Base-by-base conservation (phyloP, 2,329 filamentous ascomycete genomes). In the Leptographium radiaticola region DNA sequence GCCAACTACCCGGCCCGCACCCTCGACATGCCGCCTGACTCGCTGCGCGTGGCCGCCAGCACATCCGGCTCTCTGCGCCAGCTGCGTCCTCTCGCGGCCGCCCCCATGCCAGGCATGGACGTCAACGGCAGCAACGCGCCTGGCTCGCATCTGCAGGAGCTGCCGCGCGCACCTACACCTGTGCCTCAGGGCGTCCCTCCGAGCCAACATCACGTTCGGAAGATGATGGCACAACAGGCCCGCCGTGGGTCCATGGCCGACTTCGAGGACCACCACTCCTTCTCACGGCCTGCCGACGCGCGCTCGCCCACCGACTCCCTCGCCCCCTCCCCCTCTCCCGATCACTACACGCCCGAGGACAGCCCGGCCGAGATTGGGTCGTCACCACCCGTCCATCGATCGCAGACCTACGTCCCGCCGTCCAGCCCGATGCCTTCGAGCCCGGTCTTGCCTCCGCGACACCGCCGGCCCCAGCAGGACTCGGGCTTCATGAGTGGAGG, bases 401-500 rank as follows among this genome's bases (percentile, higher is more conserved):
- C 77, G 40, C 72, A 75, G 34, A 68, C 74, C 45, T 81, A 74
- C 59, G 46, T 59, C 5, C 70, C 76, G 34, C 73, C 66, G 51
- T 79, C 77, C 2, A 82, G 79, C 55, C 83, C 85, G 6, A 79
- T 81, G 33, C 80, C 84, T 31, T 95, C 90, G 2, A 97, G 91
- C 64, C 93, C 91, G 2, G 76, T 81, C 45, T 74, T 89, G 50
- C 81, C 81, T 9, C 78, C 80, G 0, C 82, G 84, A 72, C 77
- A 73, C 0, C 70, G 75, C 0, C 70, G 75, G 52, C 75, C 76
- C 6, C 74, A 83, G 58, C 74, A 75, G 9, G 88, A 95, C 64
- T 90, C 87, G 15, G 87, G 87, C 1, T 94, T 94, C 63, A 87
- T 90, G 78, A 93, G 87, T 64, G 86, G 85, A n/a, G 79, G 81